Evolutionary conservation across 306 rosid genomes (phyloP), one percentile per base, ranked within the genome.

Genomic region (Acacia confusa): DNA sequence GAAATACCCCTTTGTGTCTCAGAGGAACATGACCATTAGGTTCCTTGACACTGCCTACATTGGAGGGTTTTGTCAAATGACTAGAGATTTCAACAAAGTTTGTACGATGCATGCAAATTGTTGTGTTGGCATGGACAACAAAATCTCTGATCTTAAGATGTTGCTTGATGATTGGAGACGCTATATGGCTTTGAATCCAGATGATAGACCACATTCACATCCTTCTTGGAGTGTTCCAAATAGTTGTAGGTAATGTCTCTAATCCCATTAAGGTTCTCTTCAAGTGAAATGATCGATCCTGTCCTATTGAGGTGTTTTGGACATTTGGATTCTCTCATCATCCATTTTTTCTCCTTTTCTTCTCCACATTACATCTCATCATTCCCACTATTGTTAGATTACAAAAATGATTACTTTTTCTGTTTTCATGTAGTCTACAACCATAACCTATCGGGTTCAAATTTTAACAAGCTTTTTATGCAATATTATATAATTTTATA

Each of bases 41-140:
- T 93, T 91, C 77, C 82, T 95, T 11, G 87, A 87, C 83, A 95
- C 97, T 0, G 40, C 73, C 2, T 85, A 88, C 40, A 89, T 90
- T 64, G 97, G 97, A 12, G 99, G 99, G 28, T 93, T 95, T 84
- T 95, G 99, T 70, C 78, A 91, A 41, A 20, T 83, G 2, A 81
- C 90, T 52, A 45, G 30, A 38, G 86, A 93, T 65, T 58, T 95
- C 0, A 83, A 75, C 88, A 13, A 34, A 30, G 95, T 86, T 10
- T 76, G 81, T 45, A 95, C 99, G 6, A 85, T 93, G 97, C 99
- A 95, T 76, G 99, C 98, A 6, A 95, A 95, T 81, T 95, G 99
- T 41, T 95, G 99, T 76, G 66, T 89, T 38, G 99, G 99, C 47
- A 84, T 89, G 5, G 77, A 87, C 0, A 95, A 89, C 78, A 95